phyloP scores from a whole-genome alignment of 2,329 filamentous ascomycete species.

The Bipolaris gigantea region DNA sequence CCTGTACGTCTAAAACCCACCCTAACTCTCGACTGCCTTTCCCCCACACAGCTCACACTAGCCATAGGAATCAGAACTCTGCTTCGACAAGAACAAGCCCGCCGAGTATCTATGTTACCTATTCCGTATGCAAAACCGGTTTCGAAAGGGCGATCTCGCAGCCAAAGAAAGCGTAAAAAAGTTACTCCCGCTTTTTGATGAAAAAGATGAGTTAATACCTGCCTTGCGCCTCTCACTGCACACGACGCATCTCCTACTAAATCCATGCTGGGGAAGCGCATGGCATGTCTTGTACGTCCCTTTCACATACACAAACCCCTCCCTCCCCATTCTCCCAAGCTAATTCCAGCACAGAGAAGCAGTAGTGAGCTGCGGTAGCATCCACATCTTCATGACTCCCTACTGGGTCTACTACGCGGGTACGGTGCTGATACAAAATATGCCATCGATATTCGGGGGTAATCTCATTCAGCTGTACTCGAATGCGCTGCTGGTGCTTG shows the following conservation, averaged over 20 bases:
- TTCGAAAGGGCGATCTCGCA: conserved; percentile 34
- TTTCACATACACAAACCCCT: too few species aligned
- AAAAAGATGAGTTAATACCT: conserved; percentile 28
- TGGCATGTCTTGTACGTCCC: conserved; percentile 27
- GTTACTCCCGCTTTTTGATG: conserved; percentile 32
- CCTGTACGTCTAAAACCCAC: conserved; percentile 23
- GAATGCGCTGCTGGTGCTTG: conserved; percentile 40
- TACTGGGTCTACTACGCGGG: conserved; percentile 43
- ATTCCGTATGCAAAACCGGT: conserved; percentile 41
- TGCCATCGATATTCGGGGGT: conserved; percentile 31
- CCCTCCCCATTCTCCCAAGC: not conserved
- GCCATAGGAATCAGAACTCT: conserved; percentile 30
- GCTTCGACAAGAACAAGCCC: conserved; percentile 33
- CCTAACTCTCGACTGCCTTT: too few species aligned
- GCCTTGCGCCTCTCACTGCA: conserved; percentile 35
- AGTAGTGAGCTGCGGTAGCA: conserved; percentile 34
- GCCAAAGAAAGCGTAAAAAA: conserved; percentile 26
- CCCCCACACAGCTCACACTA: conserved; percentile 1
- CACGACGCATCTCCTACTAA: conserved; percentile 38
- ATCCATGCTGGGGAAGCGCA: conserved; percentile 39
- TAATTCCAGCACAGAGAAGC: conserved; percentile 28
- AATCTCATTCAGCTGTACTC: conserved; percentile 42
- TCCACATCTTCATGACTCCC: conserved; percentile 40
- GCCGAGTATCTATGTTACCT: conserved; percentile 41
- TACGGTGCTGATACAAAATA: conserved; percentile 38